Conservation (phyloP, 805 yeast species). For the Cephaloascus fragrans region DNA sequence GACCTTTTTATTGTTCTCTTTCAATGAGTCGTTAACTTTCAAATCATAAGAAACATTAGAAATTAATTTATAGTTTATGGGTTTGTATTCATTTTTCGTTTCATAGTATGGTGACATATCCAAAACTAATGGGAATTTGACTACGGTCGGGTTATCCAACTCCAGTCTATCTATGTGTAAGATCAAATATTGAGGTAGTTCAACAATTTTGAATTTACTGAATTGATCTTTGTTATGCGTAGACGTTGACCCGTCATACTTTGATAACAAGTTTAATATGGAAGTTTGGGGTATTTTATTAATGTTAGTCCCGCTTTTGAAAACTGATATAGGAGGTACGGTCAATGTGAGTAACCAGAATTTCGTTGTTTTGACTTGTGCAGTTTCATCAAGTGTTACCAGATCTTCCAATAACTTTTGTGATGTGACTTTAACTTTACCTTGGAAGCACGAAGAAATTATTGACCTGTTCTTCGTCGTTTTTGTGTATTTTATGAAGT, state of each 20-base stretch:
- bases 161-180: slow-evolving; percentile 49
- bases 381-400: slow-evolving; percentile 8
- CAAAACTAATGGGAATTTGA: slow-evolving; percentile 41
- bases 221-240: slow-evolving; percentile 23
- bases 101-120: slow-evolving; percentile 22
- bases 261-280: slow-evolving; percentile 31
- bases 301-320: slow-evolving; percentile 31
- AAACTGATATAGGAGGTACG: slow-evolving; percentile 48
- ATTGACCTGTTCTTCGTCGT: slow-evolving; percentile 11
- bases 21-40: slow-evolving; percentile 6
- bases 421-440: slow-evolving; percentile 26
- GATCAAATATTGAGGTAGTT: slow-evolving; percentile 44
- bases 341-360: slow-evolving; percentile 52
- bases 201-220: slow-evolving; percentile 24
- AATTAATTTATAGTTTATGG: slow-evolving; percentile 29
- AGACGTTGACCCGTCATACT: slow-evolving; percentile 21
- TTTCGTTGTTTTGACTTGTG: slow-evolving; percentile 11
- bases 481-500: slow-evolving; percentile 6
- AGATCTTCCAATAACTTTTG: slow-evolving; percentile 10
- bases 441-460: slow-evolving; percentile 37
- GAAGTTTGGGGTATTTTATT: slow-evolving; percentile 44
- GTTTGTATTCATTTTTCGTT: slow-evolving; percentile 7
- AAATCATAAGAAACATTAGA: slow-evolving; percentile 38
- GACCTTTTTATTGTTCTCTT: slow-evolving; percentile 4
- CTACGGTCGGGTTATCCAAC: slow-evolving; percentile 49